Conservation (phyloP, 192 early-diverging fungal species). For the Ramicandelaber brevisporus region DNA sequence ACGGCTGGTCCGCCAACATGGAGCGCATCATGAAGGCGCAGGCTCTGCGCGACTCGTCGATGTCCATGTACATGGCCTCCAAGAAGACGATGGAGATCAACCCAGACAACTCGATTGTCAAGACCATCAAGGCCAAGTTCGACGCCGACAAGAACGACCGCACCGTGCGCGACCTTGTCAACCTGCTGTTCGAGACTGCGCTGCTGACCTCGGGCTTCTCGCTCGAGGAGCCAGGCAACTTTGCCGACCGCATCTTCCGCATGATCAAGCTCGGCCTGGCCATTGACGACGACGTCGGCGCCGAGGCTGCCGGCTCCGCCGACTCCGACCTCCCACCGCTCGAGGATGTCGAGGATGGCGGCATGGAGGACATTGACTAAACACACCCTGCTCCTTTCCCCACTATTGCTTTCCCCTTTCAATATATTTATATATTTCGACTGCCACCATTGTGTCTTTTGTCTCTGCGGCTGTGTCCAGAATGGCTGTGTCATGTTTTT, state of each 20-base stretch:
- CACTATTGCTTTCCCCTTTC: background rate
- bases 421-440: too few species aligned
- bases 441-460: too few species aligned
- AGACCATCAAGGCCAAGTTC: constrained; percentile 80
- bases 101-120: constrained; percentile 84
- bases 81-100: constrained; percentile 99
- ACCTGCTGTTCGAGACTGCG: constrained; percentile 86
- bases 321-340: constrained; percentile 21
- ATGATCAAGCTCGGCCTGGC: constrained; percentile 97
- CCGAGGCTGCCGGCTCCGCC: constrained; percentile 11
- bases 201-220: constrained; percentile 92
- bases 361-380: constrained; percentile 51
- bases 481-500: too few species aligned
- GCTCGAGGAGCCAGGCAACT: constrained; percentile 84
- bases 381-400: background rate
- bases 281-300: constrained; percentile 61
- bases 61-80: constrained; percentile 99
- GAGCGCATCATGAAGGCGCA: constrained; percentile 99
- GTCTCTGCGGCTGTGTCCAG: too few species aligned
- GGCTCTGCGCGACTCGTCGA: constrained; percentile 92
- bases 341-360: constrained; percentile 24
- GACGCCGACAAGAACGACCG: constrained; percentile 93
- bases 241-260: constrained; percentile 87
- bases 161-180: constrained; percentile 90
- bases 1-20: constrained; percentile 99